Base-by-base conservation (phyloP, 345 rosid species). In the Ceriops zippeliana region DNA sequence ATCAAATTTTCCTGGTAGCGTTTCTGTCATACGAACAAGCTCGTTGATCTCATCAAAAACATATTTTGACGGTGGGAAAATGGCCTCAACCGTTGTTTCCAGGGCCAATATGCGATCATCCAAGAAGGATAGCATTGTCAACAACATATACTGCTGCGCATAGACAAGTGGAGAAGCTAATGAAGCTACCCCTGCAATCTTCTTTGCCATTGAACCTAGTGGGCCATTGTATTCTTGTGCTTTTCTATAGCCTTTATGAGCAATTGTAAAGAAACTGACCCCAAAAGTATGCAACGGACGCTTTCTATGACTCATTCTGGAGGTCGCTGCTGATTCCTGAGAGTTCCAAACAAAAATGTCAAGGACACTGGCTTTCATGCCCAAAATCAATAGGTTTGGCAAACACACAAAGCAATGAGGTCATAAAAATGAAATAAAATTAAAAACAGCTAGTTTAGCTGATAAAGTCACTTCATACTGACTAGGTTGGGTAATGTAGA, bases 261-360 rank as follows among this genome's bases (percentile, higher is more conserved):
- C 71, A n/a, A 76, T 80, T 34, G 74, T 71, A 7, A 84, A 54
- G 46, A 82, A 62, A 4, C 80, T 81, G 59, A 68, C 76, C 30
- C 79, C 82, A 67, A 83, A 82, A 1, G 95, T 82, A 61, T 86
- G 85, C 79, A 93, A 76, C 21, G 91, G 97, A 21, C 83, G 86
- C 16, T 78, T 81, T 62, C 87, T 64, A 22, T 68, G 54, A 67
- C 62, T 76, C 82, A 72, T 79, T 28, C 60, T 38, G 34, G 20
- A 56, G 46, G 49, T 60, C 17, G 68, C 35, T 22, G 62, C 31
- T 53, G 79, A 61, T 53, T 60, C 75, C 79, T 75, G 75, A 38
- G 17, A 11, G 57, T 17, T 53, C 31, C 30, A 27, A 49, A 9
- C 30, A 17, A 9, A 13, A 24, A 11, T 17, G n/a, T 30, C 21